Percentiles rank a stretch among this genome's conserved stretches.
These are phyloP conservation scores for Starmerella bombi DNA, from an alignment of 805 yeast species.

Conservation along the genomic window DNA sequence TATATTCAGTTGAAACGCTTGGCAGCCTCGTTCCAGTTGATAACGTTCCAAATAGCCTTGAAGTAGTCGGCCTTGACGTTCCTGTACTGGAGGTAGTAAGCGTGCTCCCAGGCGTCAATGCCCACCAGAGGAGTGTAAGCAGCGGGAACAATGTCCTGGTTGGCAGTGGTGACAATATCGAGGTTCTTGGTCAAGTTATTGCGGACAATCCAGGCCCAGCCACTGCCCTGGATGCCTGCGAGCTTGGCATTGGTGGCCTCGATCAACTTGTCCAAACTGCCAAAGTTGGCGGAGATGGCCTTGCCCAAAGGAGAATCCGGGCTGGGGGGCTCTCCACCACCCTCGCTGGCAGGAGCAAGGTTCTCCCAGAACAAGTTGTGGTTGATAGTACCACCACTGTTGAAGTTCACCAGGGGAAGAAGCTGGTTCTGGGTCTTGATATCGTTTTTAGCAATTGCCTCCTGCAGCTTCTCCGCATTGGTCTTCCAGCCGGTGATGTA, in stretches of 20 bases:
- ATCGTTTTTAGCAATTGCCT: constrained; percentile 48
- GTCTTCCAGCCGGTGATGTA: constrained; percentile 76
- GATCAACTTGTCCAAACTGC: constrained; percentile 58
- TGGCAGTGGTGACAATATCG: constrained; percentile 67
- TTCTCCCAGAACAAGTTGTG: constrained; percentile 81
- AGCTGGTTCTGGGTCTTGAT: constrained; percentile 43
- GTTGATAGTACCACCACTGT: constrained; percentile 84
- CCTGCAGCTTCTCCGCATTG: constrained; percentile 59
- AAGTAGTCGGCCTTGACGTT: constrained; percentile 85
- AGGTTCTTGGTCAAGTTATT: constrained; percentile 55
- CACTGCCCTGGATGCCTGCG: constrained; percentile 88
- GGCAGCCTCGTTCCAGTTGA: constrained; percentile 88
- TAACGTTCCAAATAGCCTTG: constrained; percentile 86
- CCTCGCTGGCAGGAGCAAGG: constrained; percentile 58
- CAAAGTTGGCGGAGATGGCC: constrained; percentile 52
- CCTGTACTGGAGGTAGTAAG: constrained; percentile 85
- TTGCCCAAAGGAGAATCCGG: constrained; percentile 44
- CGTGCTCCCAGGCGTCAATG: constrained; percentile 95
- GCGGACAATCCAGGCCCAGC: constrained; percentile 88
- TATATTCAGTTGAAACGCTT: constrained; percentile 32
- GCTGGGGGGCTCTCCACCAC: constrained; percentile 59
- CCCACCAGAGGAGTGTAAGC: constrained; percentile 64
- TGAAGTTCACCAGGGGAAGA: constrained; percentile 71
- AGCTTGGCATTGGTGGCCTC: constrained; percentile 50
- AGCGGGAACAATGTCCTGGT: constrained; percentile 77